Base-by-base conservation (phyloP, 1,284 basidiomycete genomes). In the Trichosporon asahii region DNA sequence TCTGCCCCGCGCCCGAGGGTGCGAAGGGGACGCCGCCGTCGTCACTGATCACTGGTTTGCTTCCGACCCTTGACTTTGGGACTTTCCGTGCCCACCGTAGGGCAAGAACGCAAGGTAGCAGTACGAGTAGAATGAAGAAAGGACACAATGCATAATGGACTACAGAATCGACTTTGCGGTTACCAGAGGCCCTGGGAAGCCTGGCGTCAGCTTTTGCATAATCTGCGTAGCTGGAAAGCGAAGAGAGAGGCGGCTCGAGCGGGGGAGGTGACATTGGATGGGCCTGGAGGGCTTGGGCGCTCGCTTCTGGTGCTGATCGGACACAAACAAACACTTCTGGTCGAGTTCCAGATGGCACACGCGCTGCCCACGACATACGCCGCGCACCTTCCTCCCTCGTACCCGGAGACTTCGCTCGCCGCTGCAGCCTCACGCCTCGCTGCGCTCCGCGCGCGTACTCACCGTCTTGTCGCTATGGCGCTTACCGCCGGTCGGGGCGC, bases 401-500 rank as follows among this genome's bases (percentile, higher is more conserved):
- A n/a, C n/a, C n/a, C n/a, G n/a, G n/a, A n/a, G n/a, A 33, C 31
- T 33, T 18, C 40, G 40, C 15, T 44, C 40, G 15, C 21, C 25
- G 49, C 49, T 21, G 21, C n/a, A n/a, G n/a, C 49, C 21, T 53
- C 57, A n/a, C 57, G 27, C 27, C 27, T 29, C 57, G 57, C 57
- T 18, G 14, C 29, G 57, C 31, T 33, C 31, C 31, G 31, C 31
- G 6, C 31, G 31, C 31, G 15, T 12, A 74, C 77, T 71, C 66
- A 78, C 78, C 64, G 67, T 64, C 70, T 79, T 74, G 46, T 78
- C 72, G n/a, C 57, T 57, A 27, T 74, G 74, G 71, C 76, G 78
- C 75, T 78, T 78, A 60, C 73, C 73, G 49, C 77, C 76, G 14
- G 72, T 69, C 11, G 69, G 69, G 14, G 74, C 75, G 18, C 73